Percentiles rank a stretch among this genome's conserved stretches.
phyloP scores from a whole-genome alignment of 176 grass and related monocot genomes.

The Avena insularis region DNA sequence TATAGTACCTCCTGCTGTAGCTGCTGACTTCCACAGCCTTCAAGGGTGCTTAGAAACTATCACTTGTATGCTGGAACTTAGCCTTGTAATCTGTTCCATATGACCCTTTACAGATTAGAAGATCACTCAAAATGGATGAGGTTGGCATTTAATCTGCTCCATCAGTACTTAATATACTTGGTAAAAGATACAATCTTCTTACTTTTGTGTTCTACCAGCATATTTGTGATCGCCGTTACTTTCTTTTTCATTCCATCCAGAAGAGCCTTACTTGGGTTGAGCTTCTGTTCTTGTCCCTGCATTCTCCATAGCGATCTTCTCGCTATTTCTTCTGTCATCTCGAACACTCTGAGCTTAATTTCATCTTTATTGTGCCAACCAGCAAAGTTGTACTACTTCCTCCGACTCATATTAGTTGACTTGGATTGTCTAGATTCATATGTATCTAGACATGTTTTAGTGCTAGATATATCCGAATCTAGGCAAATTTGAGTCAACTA shows the following conservation, averaged over 20 bases:
- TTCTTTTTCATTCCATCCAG: constrained; percentile 34
- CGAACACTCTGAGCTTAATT: not conserved
- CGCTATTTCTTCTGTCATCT: constrained; percentile 36
- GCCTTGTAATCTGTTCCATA: constrained; percentile 81
- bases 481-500: too few relatives aligned
- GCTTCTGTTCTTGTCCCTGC: constrained; percentile 40
- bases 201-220: constrained; percentile 29
- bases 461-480: too few relatives aligned
- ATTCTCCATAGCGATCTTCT: constrained; percentile 36
- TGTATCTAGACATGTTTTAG: too few relatives aligned
- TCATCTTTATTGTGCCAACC: too few relatives aligned
- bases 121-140: constrained; percentile 3
- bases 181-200: constrained; percentile 26
- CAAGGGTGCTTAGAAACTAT: constrained; percentile 65
- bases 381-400: too few relatives aligned
- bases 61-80: constrained; percentile 62
- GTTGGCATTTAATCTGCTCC: constrained; percentile 72
- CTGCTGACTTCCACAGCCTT: constrained; percentile 35
- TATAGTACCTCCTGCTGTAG: constrained; percentile 48
- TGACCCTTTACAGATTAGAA: constrained; percentile 64
- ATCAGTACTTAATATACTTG: constrained; percentile 54
- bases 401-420: too few relatives aligned
- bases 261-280: not conserved
- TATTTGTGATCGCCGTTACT: constrained; percentile 4
- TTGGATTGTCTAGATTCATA: too few relatives aligned